These are phyloP conservation scores for Komagataella mondaviorum DNA, from an alignment of 805 yeast genomes.

Conservation along the genomic window DNA sequence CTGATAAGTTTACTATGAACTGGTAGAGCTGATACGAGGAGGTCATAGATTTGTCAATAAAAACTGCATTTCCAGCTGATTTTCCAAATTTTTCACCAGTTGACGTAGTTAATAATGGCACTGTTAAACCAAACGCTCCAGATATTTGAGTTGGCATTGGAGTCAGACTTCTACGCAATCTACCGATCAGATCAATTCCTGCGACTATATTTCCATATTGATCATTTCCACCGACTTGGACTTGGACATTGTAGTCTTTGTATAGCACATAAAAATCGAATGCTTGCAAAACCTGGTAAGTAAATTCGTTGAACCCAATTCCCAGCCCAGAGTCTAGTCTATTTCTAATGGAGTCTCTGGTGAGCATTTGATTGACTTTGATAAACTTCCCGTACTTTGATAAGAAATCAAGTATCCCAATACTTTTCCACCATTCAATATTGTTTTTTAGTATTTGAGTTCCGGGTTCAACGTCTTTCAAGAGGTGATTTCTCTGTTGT, in stretches of 20 bases:
- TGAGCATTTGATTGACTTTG: constrained; percentile 76
- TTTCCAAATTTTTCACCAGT: constrained; percentile 93
- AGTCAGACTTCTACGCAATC: constrained; percentile 22
- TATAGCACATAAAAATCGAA: constrained; percentile 82
- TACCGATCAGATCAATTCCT: constrained; percentile 74
- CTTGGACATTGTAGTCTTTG: constrained; percentile 38
- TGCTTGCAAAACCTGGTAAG: constrained; percentile 88
- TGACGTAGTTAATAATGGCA: constrained; percentile 78
- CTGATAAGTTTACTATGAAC: constrained; percentile 68
- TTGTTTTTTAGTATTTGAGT: constrained; percentile 35
- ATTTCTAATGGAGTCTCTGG: constrained; percentile 74
- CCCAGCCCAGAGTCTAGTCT: constrained; percentile 61
- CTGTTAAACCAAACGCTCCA: constrained; percentile 64
- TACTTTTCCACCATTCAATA: constrained; percentile 72
- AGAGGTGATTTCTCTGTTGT: constrained; percentile 23
- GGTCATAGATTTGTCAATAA: constrained; percentile 64
- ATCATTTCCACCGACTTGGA: constrained; percentile 93
- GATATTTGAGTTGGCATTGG: constrained; percentile 6
- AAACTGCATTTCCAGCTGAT: constrained; percentile 93
- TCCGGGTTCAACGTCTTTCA: constrained; percentile 7
- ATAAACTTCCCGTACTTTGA: constrained; percentile 66
- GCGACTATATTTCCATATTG: constrained; percentile 99
- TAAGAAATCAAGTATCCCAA: constrained; percentile 67
- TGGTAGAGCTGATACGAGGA: constrained; percentile 77
- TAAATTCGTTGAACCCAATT: constrained; percentile 85